A percentile compares a stretch with the other conserved stretches of the same genome.
Conservation (phyloP, 495 filamentous ascomycete species). For the Xylaria nigripes region DNA sequence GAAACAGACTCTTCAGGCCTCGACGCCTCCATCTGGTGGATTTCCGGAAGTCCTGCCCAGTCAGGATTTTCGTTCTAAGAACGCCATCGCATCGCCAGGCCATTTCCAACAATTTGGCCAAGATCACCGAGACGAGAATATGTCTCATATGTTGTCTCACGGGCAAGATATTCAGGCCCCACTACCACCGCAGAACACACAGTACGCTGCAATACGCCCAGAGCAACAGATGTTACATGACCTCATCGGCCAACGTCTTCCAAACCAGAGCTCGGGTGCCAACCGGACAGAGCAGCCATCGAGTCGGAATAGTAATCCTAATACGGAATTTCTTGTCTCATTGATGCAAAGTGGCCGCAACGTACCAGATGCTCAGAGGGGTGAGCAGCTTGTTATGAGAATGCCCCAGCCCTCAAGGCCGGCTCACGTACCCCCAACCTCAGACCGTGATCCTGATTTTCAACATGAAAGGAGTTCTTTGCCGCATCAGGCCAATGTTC, state of each 20-base stretch:
- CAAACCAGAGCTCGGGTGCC: slow-evolving; percentile 27
- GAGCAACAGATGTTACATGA: slow-evolving; percentile 48
- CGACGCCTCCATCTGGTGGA: slow-evolving; percentile 16
- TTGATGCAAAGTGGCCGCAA: slow-evolving; percentile 44
- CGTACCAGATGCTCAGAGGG: slow-evolving; percentile 37
- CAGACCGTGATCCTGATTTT: slow-evolving; percentile 37
- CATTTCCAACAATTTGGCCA: slow-evolving; percentile 37
- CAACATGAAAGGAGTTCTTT: slow-evolving; percentile 27
- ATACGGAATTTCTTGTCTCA: slow-evolving; percentile 48
- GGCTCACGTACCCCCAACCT: slow-evolving; percentile 26
- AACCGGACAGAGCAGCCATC: slow-evolving; percentile 31
- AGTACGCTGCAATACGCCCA: slow-evolving; percentile 32
- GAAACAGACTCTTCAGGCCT: slow-evolving; percentile 23
- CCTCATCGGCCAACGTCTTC: slow-evolving; percentile 43
- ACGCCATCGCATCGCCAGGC: slow-evolving; percentile 31
- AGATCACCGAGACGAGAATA: slow-evolving; percentile 34
- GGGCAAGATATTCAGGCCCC: slow-evolving; percentile 39
- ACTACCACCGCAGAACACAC: slow-evolving; percentile 32
- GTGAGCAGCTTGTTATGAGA: slow-evolving; percentile 31
- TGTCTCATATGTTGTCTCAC: slow-evolving; percentile 23
- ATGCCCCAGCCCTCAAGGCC: slow-evolving; percentile 32
- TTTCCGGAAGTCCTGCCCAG: slow-evolving; percentile 28
- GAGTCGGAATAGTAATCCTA: slow-evolving; percentile 36
- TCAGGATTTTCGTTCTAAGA: slow-evolving; percentile 22
- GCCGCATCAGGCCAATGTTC: slow-evolving; percentile 21